These are phyloP conservation scores for Pseudogymnoascus sp. DNA, from an alignment of 2,329 filamentous ascomycete species.

Conservation along the genomic window DNA sequence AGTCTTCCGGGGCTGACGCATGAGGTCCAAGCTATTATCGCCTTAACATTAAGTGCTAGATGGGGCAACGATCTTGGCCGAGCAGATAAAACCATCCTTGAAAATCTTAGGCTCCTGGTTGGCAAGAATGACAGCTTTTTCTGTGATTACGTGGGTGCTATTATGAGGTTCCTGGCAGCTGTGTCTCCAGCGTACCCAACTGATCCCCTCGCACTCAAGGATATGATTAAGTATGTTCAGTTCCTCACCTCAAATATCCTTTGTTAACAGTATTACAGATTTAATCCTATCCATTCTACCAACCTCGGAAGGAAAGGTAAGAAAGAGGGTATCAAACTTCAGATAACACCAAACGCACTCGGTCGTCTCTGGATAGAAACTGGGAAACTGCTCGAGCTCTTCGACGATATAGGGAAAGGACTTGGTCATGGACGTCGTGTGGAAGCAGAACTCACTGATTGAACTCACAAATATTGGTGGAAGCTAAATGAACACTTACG, in stretches of 20 bases:
- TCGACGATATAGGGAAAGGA: not conserved
- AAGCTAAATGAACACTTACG: not conserved
- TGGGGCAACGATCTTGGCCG: slow-evolving; percentile 57
- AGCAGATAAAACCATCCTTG: slow-evolving; percentile 30
- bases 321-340: slow-evolving; percentile 29
- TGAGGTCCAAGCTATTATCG: slow-evolving; percentile 59
- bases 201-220: not conserved
- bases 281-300: slow-evolving; percentile 8
- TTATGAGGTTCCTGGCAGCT: slow-evolving; percentile 11
- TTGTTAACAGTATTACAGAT: slow-evolving; percentile 14
- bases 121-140: slow-evolving; percentile 23
- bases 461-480: not conserved
- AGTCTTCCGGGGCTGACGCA: slow-evolving; percentile 65
- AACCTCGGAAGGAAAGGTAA: slow-evolving; percentile 16
- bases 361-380: slow-evolving; percentile 12
- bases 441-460: not conserved
- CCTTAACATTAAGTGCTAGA: slow-evolving; percentile 61
- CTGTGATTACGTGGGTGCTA: slow-evolving; percentile 25
- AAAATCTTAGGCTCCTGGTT: slow-evolving; percentile 20
- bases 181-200: slow-evolving; percentile 15
- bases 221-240: not conserved
- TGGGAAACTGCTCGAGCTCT: not conserved
- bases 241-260: slow-evolving; percentile 7
- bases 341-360: slow-evolving; percentile 22
- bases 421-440: not conserved